Evolutionary conservation across 139 green algal genomes (phyloP), one percentile per base, ranked within the genome.

Genomic region (Chlorella vulgaris): DNA sequence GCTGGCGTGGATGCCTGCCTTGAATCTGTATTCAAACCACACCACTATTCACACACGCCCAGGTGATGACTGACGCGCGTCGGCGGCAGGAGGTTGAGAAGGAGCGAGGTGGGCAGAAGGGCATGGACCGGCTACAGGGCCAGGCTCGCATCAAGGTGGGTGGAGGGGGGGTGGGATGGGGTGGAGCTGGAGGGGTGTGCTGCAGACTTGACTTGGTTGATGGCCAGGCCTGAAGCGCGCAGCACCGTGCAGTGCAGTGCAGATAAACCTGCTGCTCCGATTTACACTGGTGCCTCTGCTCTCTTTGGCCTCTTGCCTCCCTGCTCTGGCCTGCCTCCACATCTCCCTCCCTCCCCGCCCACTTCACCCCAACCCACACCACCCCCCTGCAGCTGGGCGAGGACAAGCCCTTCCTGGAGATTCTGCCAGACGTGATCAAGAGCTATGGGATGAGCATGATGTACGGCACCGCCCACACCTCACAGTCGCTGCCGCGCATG

Each of bases 401-500:
- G 61, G 92, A 95, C 47, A 70, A 74, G 70, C 84, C 84, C 1
- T 92, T 90, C 76, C 71, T 86, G 19, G 90, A 93, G 76, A 92
- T 93, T 76, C 81, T 96, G 67, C 86, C 76, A 2, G 87, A 93
- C 24, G 87, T 92, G 5, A 81, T 97, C 60, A 28, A 70, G 29
- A 83, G 93, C 66, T 98, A 99, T 78, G 90, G 89, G 15, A 80
- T 87, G 39, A 84, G 88, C 31, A 78, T 97, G 3, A 67, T 82
- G 66, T 65, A 88, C 29, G 95, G 94, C 24, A 77, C 88, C 82
- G 79, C 78, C 38, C 88, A 94, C 87, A 87, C 95, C 42, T 92
- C 92, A 80, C 93, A 97, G 76, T 83, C 87, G 40, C 88, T 99
- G 76, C 96, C 96, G 7, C 92, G 96, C 35, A 81, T 99, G 89